phyloP scores from a whole-genome alignment of 129 eudicot species.

The Dittrichia graveolens region DNA sequence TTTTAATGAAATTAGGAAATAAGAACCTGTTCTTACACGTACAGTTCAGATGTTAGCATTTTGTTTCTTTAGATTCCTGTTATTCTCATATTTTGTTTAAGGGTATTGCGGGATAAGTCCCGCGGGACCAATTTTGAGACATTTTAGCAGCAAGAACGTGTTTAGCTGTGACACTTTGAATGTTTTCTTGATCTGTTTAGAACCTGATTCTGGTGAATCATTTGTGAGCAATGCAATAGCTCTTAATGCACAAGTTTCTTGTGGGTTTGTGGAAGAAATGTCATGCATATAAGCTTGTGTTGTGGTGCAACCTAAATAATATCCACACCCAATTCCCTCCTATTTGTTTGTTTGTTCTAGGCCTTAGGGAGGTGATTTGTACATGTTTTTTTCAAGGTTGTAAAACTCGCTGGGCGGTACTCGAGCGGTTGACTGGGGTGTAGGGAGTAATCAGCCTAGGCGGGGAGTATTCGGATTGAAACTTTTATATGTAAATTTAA shows the following conservation, averaged over 20 bases:
- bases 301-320: neutral
- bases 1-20: slow-evolving; percentile 39
- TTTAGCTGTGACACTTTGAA: slow-evolving; percentile 12
- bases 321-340: too few relatives aligned
- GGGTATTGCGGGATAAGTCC: slow-evolving; percentile 35
- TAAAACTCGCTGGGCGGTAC: too few relatives aligned
- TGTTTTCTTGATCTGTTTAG: slow-evolving; percentile 17
- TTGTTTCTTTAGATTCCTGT: slow-evolving; percentile 20
- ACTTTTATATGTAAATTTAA: too few relatives aligned
- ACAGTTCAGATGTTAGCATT: slow-evolving; percentile 29
- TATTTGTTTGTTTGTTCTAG: too few relatives aligned
- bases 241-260: slow-evolving; percentile 26
- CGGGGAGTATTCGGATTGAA: too few relatives aligned
- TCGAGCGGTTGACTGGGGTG: too few relatives aligned
- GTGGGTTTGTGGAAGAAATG: slow-evolving; percentile 28
- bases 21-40: slow-evolving; percentile 33
- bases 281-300: slow-evolving; percentile 26
- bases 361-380: too few relatives aligned
- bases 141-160: slow-evolving; percentile 6
- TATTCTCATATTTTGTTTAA: neutral
- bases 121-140: slow-evolving; percentile 26
- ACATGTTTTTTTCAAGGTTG: too few relatives aligned
- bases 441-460: too few relatives aligned
- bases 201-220: slow-evolving; percentile 30
- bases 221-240: slow-evolving; percentile 31